These are phyloP conservation scores for Leishmania lainsoni DNA, from an alignment of 208 protist species.

Conservation along the genomic window DNA sequence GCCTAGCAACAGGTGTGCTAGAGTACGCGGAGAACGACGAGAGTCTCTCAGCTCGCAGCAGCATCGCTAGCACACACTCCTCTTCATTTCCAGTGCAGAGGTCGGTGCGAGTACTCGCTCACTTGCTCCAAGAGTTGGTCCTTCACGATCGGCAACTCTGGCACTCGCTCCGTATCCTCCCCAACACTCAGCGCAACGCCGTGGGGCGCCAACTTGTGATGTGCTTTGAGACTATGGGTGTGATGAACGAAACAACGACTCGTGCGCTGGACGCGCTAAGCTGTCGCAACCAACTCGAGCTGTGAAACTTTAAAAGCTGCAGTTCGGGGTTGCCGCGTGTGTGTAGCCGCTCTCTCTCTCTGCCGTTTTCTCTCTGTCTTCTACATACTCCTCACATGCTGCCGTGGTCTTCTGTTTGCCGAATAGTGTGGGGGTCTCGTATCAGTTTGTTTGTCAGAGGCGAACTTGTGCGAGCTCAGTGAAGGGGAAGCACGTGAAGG, in stretches of 20 bases:
- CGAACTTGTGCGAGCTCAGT: background rate
- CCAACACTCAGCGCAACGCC: constrained; percentile 30
- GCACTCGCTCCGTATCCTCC: constrained; percentile 45
- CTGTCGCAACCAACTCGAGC: background rate
- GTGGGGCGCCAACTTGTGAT: constrained; percentile 48
- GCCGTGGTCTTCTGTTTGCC: background rate
- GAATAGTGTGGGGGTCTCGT: background rate
- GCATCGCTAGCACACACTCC: constrained; percentile 6
- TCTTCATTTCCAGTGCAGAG: constrained; percentile 24
- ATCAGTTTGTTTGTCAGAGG: background rate
- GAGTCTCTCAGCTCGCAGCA: constrained; percentile 34
- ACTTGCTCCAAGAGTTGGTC: constrained; percentile 57
- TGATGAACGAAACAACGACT: constrained; percentile 44
- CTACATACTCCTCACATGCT: background rate
- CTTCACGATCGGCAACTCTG: constrained; percentile 60
- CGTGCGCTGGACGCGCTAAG: constrained; percentile 25
- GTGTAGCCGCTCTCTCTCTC: background rate
- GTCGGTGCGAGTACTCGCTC: constrained; percentile 31
- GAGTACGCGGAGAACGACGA: constrained; percentile 20
- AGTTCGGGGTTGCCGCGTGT: background rate
- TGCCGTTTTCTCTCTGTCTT: background rate
- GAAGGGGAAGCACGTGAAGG: background rate
- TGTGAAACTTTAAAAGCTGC: background rate
- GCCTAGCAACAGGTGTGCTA: constrained; percentile 16
- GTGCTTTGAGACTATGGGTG: constrained; percentile 44